Evolutionary conservation across 1,139 yeast genomes (phyloP).

Genomic region (Pichia norvegensis): DNA sequence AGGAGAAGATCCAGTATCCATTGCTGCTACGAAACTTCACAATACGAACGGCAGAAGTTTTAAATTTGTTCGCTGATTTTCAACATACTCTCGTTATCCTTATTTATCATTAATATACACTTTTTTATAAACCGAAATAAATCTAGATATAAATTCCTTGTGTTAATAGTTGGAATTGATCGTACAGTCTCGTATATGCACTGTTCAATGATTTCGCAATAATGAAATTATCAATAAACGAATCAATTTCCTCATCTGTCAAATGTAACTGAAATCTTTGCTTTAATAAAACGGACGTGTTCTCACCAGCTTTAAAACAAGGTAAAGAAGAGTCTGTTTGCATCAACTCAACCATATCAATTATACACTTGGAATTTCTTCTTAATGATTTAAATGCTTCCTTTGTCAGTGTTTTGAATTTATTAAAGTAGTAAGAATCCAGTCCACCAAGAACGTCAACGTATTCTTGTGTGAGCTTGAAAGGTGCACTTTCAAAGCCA

Average conservation of each 20-base stretch:
- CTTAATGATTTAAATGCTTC: slow-evolving; percentile 68
- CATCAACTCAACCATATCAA: slow-evolving; percentile 85
- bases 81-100: neutral
- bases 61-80: slow-evolving; percentile 2
- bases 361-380: slow-evolving; percentile 60
- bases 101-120: neutral
- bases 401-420: slow-evolving; percentile 56
- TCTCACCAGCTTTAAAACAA: slow-evolving; percentile 81
- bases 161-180: slow-evolving; percentile 86
- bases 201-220: slow-evolving; percentile 83
- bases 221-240: slow-evolving; percentile 64
- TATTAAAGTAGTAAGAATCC: slow-evolving; percentile 48
- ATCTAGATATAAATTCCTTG: slow-evolving; percentile 74
- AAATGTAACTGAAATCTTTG: slow-evolving; percentile 78
- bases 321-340: slow-evolving; percentile 84
- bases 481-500: slow-evolving; percentile 96
- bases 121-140: neutral
- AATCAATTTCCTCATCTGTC: slow-evolving; percentile 63
- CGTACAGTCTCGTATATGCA: slow-evolving; percentile 83
- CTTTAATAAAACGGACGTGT: slow-evolving; percentile 66
- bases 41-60: slow-evolving; percentile 35
- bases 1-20: slow-evolving; percentile 27
- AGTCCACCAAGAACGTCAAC: slow-evolving; percentile 79
- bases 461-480: slow-evolving; percentile 82
- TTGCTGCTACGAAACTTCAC: slow-evolving; percentile 38